phyloP scores from a whole-genome alignment of 441 rosid species.

The Erysimum cheiri region DNA sequence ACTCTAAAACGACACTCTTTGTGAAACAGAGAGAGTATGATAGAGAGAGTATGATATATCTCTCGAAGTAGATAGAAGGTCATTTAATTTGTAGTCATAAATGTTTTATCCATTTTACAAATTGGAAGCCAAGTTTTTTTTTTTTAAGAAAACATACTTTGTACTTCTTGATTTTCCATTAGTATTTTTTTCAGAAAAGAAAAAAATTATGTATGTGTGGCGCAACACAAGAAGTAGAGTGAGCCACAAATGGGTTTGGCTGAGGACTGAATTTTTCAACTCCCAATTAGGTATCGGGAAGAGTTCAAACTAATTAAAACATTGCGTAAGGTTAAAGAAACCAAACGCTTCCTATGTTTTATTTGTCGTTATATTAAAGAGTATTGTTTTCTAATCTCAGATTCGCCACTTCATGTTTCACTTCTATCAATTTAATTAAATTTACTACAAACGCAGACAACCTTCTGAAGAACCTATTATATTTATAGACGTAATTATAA shows the following conservation, averaged over 20 bases:
- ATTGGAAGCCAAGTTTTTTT: background rate
- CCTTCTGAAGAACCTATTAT: constrained; percentile 37
- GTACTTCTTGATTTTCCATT: background rate
- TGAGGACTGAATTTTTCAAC: constrained; percentile 42
- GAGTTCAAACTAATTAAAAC: constrained; percentile 45
- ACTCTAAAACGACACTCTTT: too few species aligned
- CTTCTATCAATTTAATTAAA: constrained; percentile 15
- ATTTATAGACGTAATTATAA: constrained; percentile 15
- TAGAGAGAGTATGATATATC: too few species aligned
- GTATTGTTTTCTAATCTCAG: constrained; percentile 34
- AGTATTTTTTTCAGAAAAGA: background rate
- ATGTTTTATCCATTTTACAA: background rate
- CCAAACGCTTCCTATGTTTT: constrained; percentile 41
- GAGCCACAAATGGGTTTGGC: constrained; percentile 48
- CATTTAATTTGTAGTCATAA: background rate
- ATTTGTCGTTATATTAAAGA: constrained; percentile 34
- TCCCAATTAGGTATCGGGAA: constrained; percentile 48
- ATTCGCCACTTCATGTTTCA: constrained; percentile 36
- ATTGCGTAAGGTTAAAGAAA: constrained; percentile 44
- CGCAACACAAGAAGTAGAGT: constrained; percentile 39
- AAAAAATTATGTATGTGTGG: constrained; percentile 34
- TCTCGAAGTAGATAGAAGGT: background rate
- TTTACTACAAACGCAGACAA: constrained; percentile 33
- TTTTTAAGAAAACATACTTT: background rate
- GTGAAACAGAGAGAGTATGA: too few species aligned